phyloP scores from a whole-genome alignment of 2,329 filamentous ascomycete species.

The Colletotrichum costaricense region DNA sequence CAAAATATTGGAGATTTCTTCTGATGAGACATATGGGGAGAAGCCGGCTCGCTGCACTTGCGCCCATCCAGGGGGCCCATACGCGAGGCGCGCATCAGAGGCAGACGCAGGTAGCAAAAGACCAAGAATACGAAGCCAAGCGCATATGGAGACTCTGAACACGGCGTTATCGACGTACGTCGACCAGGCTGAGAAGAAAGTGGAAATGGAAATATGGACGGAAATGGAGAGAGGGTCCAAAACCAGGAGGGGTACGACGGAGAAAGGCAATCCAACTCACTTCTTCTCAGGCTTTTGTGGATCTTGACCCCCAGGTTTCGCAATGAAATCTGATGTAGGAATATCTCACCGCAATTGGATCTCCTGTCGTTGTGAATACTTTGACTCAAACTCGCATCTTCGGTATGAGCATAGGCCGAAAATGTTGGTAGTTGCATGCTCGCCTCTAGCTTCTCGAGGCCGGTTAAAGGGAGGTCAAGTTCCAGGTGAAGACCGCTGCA shows the following conservation, averaged over 20 bases:
- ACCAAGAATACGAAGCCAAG: not conserved
- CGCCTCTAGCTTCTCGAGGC: constrained; percentile 63
- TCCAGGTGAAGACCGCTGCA: constrained; percentile 66
- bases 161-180: not conserved
- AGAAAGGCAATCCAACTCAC: constrained; percentile 51
- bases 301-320: constrained; percentile 64
- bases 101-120: not conserved
- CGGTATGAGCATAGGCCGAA: not conserved
- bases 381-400: not conserved
- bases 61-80: not conserved
- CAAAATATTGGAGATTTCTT: not conserved
- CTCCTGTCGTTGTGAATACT: constrained; percentile 52
- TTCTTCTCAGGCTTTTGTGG: constrained; percentile 61
- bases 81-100: no score
- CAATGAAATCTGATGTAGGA: constrained; percentile 69
- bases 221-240: not conserved
- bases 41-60: not conserved
- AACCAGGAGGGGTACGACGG: not conserved
- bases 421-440: constrained; percentile 51
- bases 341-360: constrained; percentile 68
- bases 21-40: not conserved
- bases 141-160: not conserved
- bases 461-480: constrained; percentile 66
- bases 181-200: not conserved
- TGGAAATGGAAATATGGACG: not conserved